Conservation (phyloP, 208 protist genomes). For the Leishmania braziliensis region DNA sequence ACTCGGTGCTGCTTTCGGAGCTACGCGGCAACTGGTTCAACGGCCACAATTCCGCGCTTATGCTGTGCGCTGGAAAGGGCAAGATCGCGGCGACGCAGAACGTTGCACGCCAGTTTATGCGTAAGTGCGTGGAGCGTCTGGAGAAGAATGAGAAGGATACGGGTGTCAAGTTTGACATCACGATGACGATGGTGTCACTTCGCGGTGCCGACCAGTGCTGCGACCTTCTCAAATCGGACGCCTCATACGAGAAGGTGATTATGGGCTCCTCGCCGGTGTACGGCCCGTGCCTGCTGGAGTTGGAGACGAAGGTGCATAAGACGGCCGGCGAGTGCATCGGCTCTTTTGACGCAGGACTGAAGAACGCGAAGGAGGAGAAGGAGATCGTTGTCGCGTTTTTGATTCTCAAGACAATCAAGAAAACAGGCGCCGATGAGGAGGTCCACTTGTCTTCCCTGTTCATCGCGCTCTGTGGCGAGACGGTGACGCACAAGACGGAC, state of each 20-base stretch:
- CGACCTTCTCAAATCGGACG: slow-evolving; percentile 58
- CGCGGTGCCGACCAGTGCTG: slow-evolving; percentile 51
- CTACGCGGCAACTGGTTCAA: slow-evolving; percentile 76
- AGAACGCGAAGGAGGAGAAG: slow-evolving; percentile 46
- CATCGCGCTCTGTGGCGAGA: slow-evolving; percentile 57
- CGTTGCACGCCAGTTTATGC: slow-evolving; percentile 47
- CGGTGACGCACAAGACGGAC: slow-evolving; percentile 43
- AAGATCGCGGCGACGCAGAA: slow-evolving; percentile 36
- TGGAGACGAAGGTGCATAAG: slow-evolving; percentile 51
- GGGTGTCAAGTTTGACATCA: slow-evolving; percentile 60
- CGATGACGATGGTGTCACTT: slow-evolving; percentile 59
- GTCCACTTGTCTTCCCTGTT: slow-evolving; percentile 80
- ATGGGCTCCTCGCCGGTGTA: slow-evolving; percentile 74
- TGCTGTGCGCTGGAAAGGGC: slow-evolving; percentile 56
- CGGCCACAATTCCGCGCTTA: slow-evolving; percentile 69
- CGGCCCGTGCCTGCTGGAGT: slow-evolving; percentile 69
- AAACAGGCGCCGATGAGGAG: slow-evolving; percentile 47
- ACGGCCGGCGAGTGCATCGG: slow-evolving; percentile 39
- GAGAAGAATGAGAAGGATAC: slow-evolving; percentile 61
- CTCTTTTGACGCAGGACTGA: slow-evolving; percentile 50
- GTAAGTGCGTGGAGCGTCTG: slow-evolving; percentile 48
- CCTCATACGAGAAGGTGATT: slow-evolving; percentile 43
- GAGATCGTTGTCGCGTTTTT: slow-evolving; percentile 69
- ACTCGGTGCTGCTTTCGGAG: slow-evolving; percentile 74
- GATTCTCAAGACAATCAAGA: slow-evolving; percentile 75